phyloP scores from a whole-genome alignment of 345 rosid species.

The Salix dunnii region DNA sequence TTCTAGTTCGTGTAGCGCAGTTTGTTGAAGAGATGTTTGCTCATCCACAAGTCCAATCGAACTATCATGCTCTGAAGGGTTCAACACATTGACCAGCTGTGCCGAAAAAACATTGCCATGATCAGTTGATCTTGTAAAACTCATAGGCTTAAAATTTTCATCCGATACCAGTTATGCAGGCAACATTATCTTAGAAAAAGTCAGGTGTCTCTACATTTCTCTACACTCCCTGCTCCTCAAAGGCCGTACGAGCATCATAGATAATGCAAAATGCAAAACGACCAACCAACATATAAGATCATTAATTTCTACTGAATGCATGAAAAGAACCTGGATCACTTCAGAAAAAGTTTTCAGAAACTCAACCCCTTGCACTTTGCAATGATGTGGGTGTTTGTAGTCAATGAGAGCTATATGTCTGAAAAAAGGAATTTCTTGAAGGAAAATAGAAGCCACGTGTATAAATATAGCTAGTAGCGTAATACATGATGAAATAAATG shows the following conservation, averaged over 20 bases:
- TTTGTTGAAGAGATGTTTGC: conserved; percentile 51
- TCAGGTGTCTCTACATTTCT: neutral
- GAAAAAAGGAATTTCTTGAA: neutral
- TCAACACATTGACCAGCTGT: conserved; percentile 9
- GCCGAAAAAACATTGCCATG: conserved; percentile 24
- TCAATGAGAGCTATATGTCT: neutral
- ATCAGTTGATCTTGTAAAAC: neutral
- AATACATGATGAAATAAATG: neutral
- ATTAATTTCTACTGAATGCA: neutral
- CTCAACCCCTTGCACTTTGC: neutral
- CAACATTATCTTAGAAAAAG: neutral
- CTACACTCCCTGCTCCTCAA: neutral
- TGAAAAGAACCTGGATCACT: neutral
- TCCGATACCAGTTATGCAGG: neutral
- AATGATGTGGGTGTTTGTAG: neutral
- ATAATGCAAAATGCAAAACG: neutral
- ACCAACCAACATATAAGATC: neutral
- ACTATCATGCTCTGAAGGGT: conserved; percentile 29
- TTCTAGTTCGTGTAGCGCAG: conserved; percentile 62
- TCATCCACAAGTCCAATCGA: conserved; percentile 23
- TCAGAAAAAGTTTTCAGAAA: neutral
- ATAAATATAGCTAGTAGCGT: neutral
- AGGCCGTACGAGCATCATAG: neutral
- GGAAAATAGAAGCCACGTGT: neutral
- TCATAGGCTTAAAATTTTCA: neutral